Evolutionary conservation across 768 basidiomycete species (phyloP), one percentile per base, ranked within the genome.

Genomic region (Boletus rufocinnamomeus): DNA sequence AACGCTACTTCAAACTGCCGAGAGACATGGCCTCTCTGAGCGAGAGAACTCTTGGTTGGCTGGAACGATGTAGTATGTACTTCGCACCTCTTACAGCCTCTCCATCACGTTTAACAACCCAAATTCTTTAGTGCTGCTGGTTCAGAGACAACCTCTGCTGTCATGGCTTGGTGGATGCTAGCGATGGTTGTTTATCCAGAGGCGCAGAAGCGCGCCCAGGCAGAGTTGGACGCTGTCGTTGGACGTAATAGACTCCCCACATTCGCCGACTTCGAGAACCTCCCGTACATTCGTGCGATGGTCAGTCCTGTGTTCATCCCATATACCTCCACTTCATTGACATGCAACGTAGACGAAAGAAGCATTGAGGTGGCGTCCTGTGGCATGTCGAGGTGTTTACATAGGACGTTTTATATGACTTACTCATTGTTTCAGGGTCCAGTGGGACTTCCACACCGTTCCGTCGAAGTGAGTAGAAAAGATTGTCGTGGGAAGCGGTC

Each of bases 151-250:
- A 50, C 55, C 25, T 27, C 53, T 6, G 23, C 25, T 19, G 57
- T 49, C 35, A n/a, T 54, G 57, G 52, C 48, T 61, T 73, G 60
- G 47, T 59, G 54, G 58, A 59, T 73, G 28, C 40, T 71, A 21
- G 67, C 63, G 8, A 69, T 72, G 70, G 60, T 63, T 6, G 44
- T 59, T 6, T 60, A 70, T 48, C 71, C 70, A 1, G 57, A 70
- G 25, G 63, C 65, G 5, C 70, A 74, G 53, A 58, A 54, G 27
- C 58, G 62, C 32, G 72, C 67, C 0, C 63, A 67, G 30, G 59
- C 21, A 2, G 65, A 72, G 53, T 48, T 75, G 10, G 67, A 74
- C 32, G 48, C 57, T 4, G 60, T 70, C 11, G 58, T 71, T 13
- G 73, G 67, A 23, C 46, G 32, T 3, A 54, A 62, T 6, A 57